Base-by-base conservation (phyloP, 2,329 filamentous ascomycete genomes). In the Cordyceps tenuipes region DNA sequence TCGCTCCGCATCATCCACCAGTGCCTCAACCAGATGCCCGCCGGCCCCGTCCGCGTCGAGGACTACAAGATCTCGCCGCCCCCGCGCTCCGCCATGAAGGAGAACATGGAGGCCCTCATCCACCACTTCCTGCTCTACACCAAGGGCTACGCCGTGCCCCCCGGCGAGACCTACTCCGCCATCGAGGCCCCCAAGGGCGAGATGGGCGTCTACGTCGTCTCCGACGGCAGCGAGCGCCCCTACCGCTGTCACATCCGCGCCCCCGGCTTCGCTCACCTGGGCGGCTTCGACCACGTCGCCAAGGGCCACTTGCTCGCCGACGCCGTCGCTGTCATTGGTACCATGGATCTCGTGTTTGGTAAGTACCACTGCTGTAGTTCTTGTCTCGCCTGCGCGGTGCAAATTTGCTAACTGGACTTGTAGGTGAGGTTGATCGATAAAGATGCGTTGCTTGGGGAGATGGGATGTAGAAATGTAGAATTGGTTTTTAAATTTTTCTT, bases 151-250 rank as follows among this genome's bases (percentile, higher is more conserved):
- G 84, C 91, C 49, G 94, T 99, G 4, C 94, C 94, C 48, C 94
- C 95, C 8, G 95, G 94, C 64, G 94, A 99, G 82, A 99, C 94
- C 6, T 99, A 99, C 82, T 92, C 88, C 51, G 93, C 89, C 63
- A 99, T 99, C 65, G 94, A 99, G 81, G 94, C 95, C n/a, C 94
- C 94, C 63, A 99, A 99, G 87, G 94, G 94, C 69, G 94, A 99
- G 80, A 99, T 99, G 94, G 94, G 89, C 73, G 94, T 99, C 49
- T 99, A 89, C 73, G 79, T 99, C 56, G 94, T 99, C 70, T 96
- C 90, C 72, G 94, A 99, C 72, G 94, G 94, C 64, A 94, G 87
- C 72, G 94, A 99, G 83, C 83, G 94, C 71, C 94, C 94, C 51
- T 99, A 99, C 80, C 84, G 95, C 70, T 97, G 94, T 78, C 95